Conservation (phyloP, 192 early-diverging fungal genomes). For the Rhizoclosmatium sp. region DNA sequence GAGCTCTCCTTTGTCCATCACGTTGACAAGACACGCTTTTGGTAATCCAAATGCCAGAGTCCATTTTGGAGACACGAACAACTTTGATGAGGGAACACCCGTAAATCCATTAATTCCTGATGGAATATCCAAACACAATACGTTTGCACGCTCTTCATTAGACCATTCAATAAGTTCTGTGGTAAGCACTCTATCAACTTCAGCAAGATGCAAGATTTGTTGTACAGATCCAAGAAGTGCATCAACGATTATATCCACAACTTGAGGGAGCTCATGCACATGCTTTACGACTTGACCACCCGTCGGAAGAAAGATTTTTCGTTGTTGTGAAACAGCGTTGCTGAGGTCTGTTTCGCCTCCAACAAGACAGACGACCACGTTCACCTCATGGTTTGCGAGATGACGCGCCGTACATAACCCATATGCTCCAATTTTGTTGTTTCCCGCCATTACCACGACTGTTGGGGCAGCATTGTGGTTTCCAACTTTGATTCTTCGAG, state of each 20-base stretch:
- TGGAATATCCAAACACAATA: conserved; percentile 75
- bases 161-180: conserved; percentile 76
- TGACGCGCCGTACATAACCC: conserved; percentile 77
- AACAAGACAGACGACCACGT: conserved; percentile 62
- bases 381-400: conserved; percentile 79
- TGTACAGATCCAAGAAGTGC: conserved; percentile 69
- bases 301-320: conserved; percentile 54
- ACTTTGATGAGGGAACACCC: conserved; percentile 59
- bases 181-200: conserved; percentile 50
- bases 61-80: conserved; percentile 76
- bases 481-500: conserved; percentile 74
- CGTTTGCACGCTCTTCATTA: conserved; percentile 61
- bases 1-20: conserved; percentile 69
- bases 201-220: conserved; percentile 61
- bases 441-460: conserved; percentile 77
- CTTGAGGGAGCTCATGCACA: conserved; percentile 64
- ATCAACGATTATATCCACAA: conserved; percentile 77
- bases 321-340: conserved; percentile 55
- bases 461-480: conserved; percentile 79
- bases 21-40: conserved; percentile 62
- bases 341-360: conserved; percentile 52
- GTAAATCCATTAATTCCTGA: conserved; percentile 68
- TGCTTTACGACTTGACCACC: conserved; percentile 57
- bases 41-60: conserved; percentile 80
- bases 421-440: conserved; percentile 76